A percentile compares a stretch with the other conserved stretches of the same genome.
Evolutionary conservation across 2,329 filamentous ascomycete species (phyloP).

Genomic region (Calonectria pauciramosa): DNA sequence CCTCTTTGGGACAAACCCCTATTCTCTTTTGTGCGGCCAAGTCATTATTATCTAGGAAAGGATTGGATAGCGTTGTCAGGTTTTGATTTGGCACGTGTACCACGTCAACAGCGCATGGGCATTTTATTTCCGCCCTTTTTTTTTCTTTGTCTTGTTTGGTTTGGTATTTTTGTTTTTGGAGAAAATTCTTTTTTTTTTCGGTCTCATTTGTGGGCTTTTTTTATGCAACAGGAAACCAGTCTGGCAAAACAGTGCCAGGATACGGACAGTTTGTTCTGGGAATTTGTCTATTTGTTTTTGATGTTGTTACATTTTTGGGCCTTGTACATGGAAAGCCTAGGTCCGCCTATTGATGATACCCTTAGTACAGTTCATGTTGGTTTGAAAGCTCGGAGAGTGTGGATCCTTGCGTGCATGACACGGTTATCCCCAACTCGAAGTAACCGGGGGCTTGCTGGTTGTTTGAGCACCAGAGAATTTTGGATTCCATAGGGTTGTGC

Average conservation of each 20-base stretch:
- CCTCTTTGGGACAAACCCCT: not conserved
- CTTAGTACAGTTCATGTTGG: conserved; percentile 22
- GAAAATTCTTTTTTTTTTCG: not conserved
- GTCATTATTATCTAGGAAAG: not conserved
- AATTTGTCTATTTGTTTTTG: not conserved
- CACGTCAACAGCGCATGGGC: not conserved
- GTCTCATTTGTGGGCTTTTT: conserved; percentile 1
- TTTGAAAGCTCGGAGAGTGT: conserved; percentile 9
- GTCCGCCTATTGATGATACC: conserved; percentile 22
- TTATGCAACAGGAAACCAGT: conserved; percentile 20
- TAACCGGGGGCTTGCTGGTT: not conserved
- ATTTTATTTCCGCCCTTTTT: not conserved
- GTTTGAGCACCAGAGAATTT: conserved; percentile 14
- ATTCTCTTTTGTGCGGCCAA: not conserved
- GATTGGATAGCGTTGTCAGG: not conserved
- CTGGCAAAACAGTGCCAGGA: conserved; percentile 28
- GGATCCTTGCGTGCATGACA: conserved; percentile 10
- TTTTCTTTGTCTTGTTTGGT: not conserved
- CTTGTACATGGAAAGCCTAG: conserved; percentile 17
- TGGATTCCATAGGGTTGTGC: not conserved
- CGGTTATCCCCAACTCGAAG: not conserved
- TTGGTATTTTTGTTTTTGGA: not conserved
- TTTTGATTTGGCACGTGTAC: not conserved
- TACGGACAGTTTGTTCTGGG: not conserved
- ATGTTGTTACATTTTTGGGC: not conserved